A percentile compares a stretch with the other conserved stretches of the same genome.
These are phyloP conservation scores for Annulohypoxylon maeteangense DNA, from an alignment of 495 filamentous ascomycete genomes.

Conservation along the genomic window DNA sequence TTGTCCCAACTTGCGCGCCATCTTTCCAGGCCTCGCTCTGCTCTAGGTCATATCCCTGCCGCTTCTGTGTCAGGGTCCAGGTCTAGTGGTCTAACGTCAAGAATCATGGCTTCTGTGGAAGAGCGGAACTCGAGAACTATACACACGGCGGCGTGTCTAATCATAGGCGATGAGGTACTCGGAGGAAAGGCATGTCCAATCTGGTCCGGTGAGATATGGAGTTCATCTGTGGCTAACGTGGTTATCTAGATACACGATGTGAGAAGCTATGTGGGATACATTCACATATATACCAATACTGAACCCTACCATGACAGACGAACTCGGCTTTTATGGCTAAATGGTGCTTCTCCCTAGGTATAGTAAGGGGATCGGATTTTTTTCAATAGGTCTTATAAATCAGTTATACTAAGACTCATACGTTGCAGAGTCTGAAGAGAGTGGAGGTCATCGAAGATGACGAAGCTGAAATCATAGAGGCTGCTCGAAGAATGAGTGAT, in stretches of 20 bases:
- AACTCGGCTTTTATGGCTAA: constrained; percentile 93
- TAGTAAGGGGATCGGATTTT: constrained; percentile 58
- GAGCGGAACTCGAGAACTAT: constrained; percentile 71
- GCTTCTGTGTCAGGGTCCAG: constrained; percentile 43
- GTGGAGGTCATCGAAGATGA: constrained; percentile 95
- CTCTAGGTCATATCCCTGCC: constrained; percentile 62
- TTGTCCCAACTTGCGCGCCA: constrained; percentile 79
- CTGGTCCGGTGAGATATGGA: neutral
- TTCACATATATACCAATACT: neutral
- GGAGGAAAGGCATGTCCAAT: constrained; percentile 81
- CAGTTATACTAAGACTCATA: constrained; percentile 1
- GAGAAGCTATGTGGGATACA: constrained; percentile 3
- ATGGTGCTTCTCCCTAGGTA: constrained; percentile 91
- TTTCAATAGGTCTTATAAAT: neutral
- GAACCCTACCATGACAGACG: constrained; percentile 63
- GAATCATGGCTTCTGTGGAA: constrained; percentile 66
- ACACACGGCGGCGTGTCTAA: constrained; percentile 90
- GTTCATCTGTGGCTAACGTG: constrained; percentile 10
- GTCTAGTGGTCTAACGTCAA: constrained; percentile 42
- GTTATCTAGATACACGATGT: constrained; percentile 52
- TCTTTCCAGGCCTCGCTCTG: constrained; percentile 70
- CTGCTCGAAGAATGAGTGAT: constrained; percentile 82
- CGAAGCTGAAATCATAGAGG: constrained; percentile 88
- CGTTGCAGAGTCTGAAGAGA: constrained; percentile 73
- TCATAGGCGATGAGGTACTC: constrained; percentile 96